These are phyloP conservation scores for Trypanosoma cruzi DNA, from an alignment of 208 protist species.

Conservation along the genomic window DNA sequence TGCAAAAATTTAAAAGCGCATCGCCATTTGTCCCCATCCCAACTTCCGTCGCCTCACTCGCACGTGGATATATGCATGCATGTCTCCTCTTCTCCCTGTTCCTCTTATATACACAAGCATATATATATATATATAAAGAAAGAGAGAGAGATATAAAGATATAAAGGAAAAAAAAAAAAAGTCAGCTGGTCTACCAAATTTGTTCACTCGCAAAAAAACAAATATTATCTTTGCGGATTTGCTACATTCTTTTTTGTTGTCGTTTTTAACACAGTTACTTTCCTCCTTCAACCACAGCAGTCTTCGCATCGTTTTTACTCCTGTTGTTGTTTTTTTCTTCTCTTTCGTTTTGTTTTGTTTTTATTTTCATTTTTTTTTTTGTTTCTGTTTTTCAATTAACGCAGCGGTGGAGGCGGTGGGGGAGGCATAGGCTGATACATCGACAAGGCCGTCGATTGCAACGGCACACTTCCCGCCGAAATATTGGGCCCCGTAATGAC, in stretches of 20 bases:
- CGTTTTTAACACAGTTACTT: no score
- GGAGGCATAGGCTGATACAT: constrained; percentile 4
- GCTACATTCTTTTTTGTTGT: no score
- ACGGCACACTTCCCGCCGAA: neutral
- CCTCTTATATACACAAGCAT: no score
- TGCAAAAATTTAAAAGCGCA: no score
- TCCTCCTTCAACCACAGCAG: no score
- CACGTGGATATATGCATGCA: no score
- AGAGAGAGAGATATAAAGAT: neutral
- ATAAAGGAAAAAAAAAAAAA: neutral
- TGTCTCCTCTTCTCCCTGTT: no score
- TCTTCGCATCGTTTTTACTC: neutral
- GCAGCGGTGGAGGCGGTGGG: neutral
- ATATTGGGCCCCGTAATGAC: constrained; percentile 44
- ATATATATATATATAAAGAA: neutral
- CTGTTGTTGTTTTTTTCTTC: constrained; percentile 16
- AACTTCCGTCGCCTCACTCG: no score
- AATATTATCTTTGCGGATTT: neutral
- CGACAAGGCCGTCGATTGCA: constrained; percentile 11
- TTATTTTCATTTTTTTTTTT: neutral
- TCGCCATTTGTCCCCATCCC: no score
- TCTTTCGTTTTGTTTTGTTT: neutral
- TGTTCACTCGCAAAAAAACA: neutral
- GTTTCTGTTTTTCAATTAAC: neutral
- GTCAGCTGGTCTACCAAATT: neutral